Conservation (phyloP, 2,329 filamentous ascomycete genomes). For the Bipolaris zeicola region DNA sequence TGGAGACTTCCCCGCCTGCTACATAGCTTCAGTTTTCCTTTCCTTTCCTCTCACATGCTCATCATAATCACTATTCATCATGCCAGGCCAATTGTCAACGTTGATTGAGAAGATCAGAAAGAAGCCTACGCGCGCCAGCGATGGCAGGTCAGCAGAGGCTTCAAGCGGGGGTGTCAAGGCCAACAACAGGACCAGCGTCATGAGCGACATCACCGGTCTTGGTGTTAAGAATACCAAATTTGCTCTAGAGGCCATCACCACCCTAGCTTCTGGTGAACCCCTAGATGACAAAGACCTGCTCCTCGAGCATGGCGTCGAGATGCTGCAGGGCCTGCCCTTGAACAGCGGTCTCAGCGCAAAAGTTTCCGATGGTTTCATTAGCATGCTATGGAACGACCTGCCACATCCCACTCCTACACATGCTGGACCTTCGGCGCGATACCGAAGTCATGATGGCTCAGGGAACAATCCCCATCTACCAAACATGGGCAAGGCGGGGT, state of each 20-base stretch:
- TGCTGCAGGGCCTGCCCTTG: constrained; percentile 57
- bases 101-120: constrained; percentile 54
- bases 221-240: constrained; percentile 52
- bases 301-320: constrained; percentile 57
- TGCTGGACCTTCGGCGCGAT: constrained; percentile 54
- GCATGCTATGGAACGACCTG: constrained; percentile 60
- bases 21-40: neutral
- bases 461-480: constrained; percentile 59
- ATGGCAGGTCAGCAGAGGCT: constrained; percentile 51
- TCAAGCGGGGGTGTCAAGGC: constrained; percentile 26
- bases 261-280: constrained; percentile 67
- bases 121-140: constrained; percentile 55
- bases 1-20: constrained; percentile 3
- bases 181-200: constrained; percentile 33
- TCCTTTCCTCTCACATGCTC: constrained; percentile 2
- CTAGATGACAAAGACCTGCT: constrained; percentile 63
- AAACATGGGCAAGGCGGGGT: constrained; percentile 60
- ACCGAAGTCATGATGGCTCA: constrained; percentile 46
- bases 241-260: constrained; percentile 63
- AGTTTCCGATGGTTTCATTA: constrained; percentile 59
- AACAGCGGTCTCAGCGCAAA: constrained; percentile 57
- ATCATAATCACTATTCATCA: constrained; percentile 15
- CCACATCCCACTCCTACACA: constrained; percentile 57
- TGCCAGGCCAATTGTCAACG: constrained; percentile 49
- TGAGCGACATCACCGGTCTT: constrained; percentile 63